Evolutionary conservation across 177 flowering plant species (phyloP), one percentile per base, ranked within the genome.

Genomic region (Tripterygium wilfordii): DNA sequence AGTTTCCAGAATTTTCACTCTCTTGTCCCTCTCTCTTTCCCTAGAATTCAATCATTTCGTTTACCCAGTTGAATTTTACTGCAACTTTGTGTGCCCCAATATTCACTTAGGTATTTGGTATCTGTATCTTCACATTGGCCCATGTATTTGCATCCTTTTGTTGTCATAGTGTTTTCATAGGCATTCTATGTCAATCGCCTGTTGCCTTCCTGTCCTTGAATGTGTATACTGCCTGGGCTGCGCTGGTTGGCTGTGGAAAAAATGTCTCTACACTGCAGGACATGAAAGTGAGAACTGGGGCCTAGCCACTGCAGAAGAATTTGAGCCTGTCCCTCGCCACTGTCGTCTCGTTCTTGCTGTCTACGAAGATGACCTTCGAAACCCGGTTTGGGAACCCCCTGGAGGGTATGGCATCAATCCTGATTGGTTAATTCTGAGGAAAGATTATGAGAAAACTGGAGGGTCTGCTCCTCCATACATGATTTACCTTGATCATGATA

Each of bases 261-360:
- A 81, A 36, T 82, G 85, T 30, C 73, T 73, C 20, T 66, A 82
- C 60, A 68, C 69, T 9, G 89, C 75, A 10, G 79, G 78, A 30
- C 74, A 77, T 61, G 89, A 82, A 43, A 82, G 89, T 49, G 76
- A 69, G 38, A 68, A 63, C 25, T 79, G 89, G 89, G 73, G 71
- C 18, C 53, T 56, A 10, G 77, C 89, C 45, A 53, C 76, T 4
- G 61, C 76, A 15, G 83, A 79, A 48, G 89, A 82, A 43, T 79
- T 82, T 47, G 85, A 77, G 51, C 83, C 85, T 20, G 70, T 82
- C 2, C 89, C 89, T 32, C 74, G 74, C 18, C 50, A 73, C 3
- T 81, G 88, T 55, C 68, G 84, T 10, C 62, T 63, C 45, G 67
- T 81, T 48, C 57, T 81, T 5, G 67, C 80, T 22, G 75, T 67